phyloP scores from a whole-genome alignment of 176 grass and related monocot species.

The Puya raimondii region DNA sequence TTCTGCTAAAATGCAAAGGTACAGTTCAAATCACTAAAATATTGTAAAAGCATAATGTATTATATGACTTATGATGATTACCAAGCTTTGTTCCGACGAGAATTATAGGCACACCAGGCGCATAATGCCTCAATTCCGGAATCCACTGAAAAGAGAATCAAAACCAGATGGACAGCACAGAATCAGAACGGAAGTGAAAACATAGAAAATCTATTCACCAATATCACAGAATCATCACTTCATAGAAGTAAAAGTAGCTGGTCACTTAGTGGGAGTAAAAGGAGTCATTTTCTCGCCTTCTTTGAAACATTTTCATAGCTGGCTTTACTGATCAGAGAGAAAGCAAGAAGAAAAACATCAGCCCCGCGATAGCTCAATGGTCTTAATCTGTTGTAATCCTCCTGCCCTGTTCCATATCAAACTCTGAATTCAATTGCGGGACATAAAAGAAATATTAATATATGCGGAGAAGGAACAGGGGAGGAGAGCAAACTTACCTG shows the following conservation, averaged over 20 bases:
- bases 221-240: too few species aligned
- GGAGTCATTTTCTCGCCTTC: slow-evolving; percentile 14
- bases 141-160: slow-evolving; percentile 52
- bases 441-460: background rate
- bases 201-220: too few species aligned
- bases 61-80: slow-evolving; percentile 19
- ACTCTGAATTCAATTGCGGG: background rate
- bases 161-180: background rate
- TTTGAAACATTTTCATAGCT: slow-evolving; percentile 32
- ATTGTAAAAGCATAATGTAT: background rate
- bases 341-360: slow-evolving; percentile 32
- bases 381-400: slow-evolving; percentile 33
- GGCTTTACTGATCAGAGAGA: slow-evolving; percentile 30
- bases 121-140: slow-evolving; percentile 64
- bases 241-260: too few species aligned
- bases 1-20: background rate
- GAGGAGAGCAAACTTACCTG: slow-evolving; percentile 31
- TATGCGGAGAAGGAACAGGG: background rate
- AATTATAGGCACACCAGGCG: slow-evolving; percentile 55
- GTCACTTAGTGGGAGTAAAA: background rate
- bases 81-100: slow-evolving; percentile 90
- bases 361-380: slow-evolving; percentile 32
- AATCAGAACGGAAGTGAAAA: background rate
- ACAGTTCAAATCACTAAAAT: background rate
- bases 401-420: slow-evolving; percentile 12